These are phyloP conservation scores for Graphilbum sp. DNA, from an alignment of 2,329 filamentous ascomycete genomes.

Conservation along the genomic window DNA sequence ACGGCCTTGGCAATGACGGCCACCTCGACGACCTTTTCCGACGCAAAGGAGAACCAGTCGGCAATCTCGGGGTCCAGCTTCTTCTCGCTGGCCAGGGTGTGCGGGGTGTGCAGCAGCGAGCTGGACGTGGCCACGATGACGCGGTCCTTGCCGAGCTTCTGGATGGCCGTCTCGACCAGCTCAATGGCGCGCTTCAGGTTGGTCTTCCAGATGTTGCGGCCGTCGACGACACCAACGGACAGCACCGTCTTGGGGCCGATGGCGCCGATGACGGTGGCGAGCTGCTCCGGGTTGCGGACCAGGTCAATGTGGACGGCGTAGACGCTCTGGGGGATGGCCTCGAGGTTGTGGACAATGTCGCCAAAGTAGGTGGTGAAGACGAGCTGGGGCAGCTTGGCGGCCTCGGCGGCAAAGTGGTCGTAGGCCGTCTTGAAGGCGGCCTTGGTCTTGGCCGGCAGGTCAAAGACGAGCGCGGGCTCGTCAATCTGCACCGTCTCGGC, in stretches of 20 bases:
- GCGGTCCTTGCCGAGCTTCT: constrained; percentile 92
- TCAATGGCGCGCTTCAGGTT: constrained; percentile 95
- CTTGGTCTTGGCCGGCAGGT: constrained; percentile 81
- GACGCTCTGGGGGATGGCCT: constrained; percentile 63
- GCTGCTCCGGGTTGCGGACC: constrained; percentile 96
- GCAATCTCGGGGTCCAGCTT: constrained; percentile 84
- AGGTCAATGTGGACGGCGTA: constrained; percentile 88
- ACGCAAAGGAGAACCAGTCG: constrained; percentile 98
- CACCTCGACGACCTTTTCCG: constrained; percentile 85
- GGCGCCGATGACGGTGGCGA: constrained; percentile 66
- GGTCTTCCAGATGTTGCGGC: constrained; percentile 99
- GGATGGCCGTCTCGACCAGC: constrained; percentile 72
- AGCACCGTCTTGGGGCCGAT: constrained; percentile 81
- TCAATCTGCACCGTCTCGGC: constrained; percentile 96
- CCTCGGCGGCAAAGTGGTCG: constrained; percentile 66
- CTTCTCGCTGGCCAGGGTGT: constrained; percentile 98
- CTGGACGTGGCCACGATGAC: constrained; percentile 94
- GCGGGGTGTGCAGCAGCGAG: constrained; percentile 95
- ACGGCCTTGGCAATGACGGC: constrained; percentile 93
- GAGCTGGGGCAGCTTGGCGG: constrained; percentile 69
- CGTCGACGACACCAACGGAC: constrained; percentile 92
- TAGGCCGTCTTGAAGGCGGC: constrained; percentile 96
- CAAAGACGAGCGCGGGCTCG: constrained; percentile 91
- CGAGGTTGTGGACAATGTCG: constrained; percentile 98
- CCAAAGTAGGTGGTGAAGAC: constrained; percentile 96